Evolutionary conservation across 2,329 filamentous ascomycete species (phyloP), one percentile per base, ranked within the genome.

Genomic region (Aspergillus sp.): DNA sequence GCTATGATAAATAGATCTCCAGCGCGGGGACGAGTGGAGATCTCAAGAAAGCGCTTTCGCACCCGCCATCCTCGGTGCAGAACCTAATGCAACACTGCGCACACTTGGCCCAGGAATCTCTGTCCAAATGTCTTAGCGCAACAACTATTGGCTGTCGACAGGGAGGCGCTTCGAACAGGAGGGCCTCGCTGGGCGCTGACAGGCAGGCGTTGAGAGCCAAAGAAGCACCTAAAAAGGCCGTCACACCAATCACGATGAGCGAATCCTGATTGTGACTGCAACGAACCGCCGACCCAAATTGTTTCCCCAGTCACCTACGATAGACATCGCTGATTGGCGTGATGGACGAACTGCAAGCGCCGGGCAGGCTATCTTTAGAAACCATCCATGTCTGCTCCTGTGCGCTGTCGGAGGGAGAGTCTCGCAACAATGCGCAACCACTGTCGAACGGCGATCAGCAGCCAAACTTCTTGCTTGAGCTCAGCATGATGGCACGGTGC

Each of bases 21-120:
- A 35, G 44, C 19, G 47, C 39, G 52, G 52, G 35, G 48, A 41
- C 9, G 55, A 57, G 57, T 51, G 57, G 57, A 62, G 58, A 60
- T 64, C 62, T 56, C 57, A 58, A 62, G 59, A 55, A 59, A 47
- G 49, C 57, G 47, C 51, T 33, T 56, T 53, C 55, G 25, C 58
- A 47, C 55, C 56, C 48, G 44, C 53, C 59, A 59, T 52, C 48
- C 57, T 51, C 47, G 43, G 59, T 69, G 66, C 61, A 70, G 66
- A 63, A 66, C 63, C 70, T 72, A 71, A 65, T 73, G 70, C 71
- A 73, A 14, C 53, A 64, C 62, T 64, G 66, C 55, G 69, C 70
- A 73, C 68, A 52, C 52, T 55, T 54, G 57, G 57, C 41, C 60
- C 51, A 61, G 53, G 54, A 54, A 55, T 50, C 59, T 59, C 57